phyloP scores from a whole-genome alignment of 2,329 filamentous ascomycete species.

The Dothistroma septosporum region DNA sequence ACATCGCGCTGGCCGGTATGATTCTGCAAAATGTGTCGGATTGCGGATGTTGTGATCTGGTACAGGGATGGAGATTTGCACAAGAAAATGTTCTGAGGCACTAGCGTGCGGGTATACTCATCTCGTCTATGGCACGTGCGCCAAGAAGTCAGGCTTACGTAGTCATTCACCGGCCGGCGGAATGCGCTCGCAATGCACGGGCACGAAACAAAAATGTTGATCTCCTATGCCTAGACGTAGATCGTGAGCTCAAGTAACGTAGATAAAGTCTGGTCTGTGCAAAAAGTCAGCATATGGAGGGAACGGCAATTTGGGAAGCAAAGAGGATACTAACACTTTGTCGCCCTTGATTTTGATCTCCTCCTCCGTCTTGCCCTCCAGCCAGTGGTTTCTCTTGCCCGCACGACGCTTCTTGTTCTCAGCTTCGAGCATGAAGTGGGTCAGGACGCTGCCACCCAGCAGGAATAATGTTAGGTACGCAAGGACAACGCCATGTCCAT shows the following conservation, averaged over 20 bases:
- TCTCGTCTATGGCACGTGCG: background rate
- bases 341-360: slow-evolving; percentile 14
- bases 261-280: slow-evolving; percentile 11
- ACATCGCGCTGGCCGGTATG: background rate
- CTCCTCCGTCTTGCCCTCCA: slow-evolving; percentile 15
- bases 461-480: slow-evolving; percentile 68
- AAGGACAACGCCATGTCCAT: slow-evolving; percentile 71
- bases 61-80: background rate
- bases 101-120: background rate
- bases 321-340: slow-evolving; percentile 4
- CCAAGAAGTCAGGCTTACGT: background rate
- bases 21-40: background rate
- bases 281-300: background rate
- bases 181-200: background rate
- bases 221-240: background rate
- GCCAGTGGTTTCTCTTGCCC: slow-evolving; percentile 58
- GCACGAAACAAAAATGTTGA: background rate
- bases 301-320: background rate
- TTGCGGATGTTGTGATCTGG: background rate
- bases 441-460: slow-evolving; percentile 64
- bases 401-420: slow-evolving; percentile 67
- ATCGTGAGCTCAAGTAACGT: slow-evolving; percentile 9
- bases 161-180: background rate
- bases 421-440: slow-evolving; percentile 56
- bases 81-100: background rate